phyloP scores from a whole-genome alignment of 73 alveolate species.

The Tetrahymena elliotti region DNA sequence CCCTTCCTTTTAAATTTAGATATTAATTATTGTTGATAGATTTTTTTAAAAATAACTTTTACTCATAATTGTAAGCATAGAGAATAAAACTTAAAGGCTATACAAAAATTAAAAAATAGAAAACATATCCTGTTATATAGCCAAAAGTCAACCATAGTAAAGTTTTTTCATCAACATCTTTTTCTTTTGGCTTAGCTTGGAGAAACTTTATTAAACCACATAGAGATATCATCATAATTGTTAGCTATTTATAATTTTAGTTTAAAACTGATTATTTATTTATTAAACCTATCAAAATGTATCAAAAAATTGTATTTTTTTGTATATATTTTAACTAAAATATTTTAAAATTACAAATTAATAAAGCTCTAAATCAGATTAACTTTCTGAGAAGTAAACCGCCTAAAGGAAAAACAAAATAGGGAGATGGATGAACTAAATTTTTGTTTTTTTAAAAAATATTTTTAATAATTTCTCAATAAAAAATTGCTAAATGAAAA shows the following conservation, averaged over 20 bases:
- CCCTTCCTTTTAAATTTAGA: slow-evolving; percentile 2
- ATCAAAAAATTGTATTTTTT: too few relatives aligned
- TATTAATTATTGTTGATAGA: not conserved
- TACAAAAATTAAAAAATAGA: slow-evolving; percentile 17
- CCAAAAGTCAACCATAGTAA: not conserved
- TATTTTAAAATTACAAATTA: not conserved
- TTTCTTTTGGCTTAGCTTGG: not conserved
- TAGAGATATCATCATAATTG: not conserved
- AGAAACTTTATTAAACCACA: not conserved
- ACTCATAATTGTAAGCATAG: not conserved
- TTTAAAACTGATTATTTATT: too few relatives aligned
- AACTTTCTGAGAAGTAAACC: not conserved
- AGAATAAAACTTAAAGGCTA: slow-evolving; percentile 20
- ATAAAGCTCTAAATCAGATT: not conserved
- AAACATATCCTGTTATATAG: not conserved
- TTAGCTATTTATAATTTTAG: not conserved
- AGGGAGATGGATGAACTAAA: not conserved
- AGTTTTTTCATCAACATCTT: not conserved
- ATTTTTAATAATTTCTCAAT: not conserved
- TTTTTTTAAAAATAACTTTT: not conserved
- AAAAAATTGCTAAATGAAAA: not conserved
- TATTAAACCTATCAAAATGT: too few relatives aligned
- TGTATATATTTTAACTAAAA: too few relatives aligned
- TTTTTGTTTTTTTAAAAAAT: not conserved
- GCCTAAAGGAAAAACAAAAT: not conserved